A percentile compares a stretch with the other conserved stretches of the same genome.
phyloP scores from a whole-genome alignment of 441 rosid genomes.

The Populus tomentosa region DNA sequence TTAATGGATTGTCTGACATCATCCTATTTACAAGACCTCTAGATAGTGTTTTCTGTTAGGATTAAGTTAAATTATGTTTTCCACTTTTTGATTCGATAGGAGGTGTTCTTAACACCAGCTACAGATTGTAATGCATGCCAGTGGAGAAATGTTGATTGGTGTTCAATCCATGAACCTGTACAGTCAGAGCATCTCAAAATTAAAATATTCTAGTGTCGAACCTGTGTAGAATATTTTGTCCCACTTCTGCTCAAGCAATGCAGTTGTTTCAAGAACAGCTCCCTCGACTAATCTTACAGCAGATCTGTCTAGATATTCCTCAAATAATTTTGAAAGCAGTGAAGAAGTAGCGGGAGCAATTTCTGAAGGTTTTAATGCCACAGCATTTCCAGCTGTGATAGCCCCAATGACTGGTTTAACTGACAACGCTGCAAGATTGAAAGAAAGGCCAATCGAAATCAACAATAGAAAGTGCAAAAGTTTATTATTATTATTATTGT shows the following conservation, averaged over 20 bases:
- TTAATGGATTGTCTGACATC: neutral
- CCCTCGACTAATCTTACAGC: constrained; percentile 53
- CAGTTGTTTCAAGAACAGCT: constrained; percentile 50
- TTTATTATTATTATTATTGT: too few species aligned
- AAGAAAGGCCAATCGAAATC: neutral
- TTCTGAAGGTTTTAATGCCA: constrained; percentile 69
- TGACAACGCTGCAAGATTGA: constrained; percentile 39
- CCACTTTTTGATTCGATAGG: neutral
- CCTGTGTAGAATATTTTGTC: constrained; percentile 73
- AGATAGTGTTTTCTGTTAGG: neutral
- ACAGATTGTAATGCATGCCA: neutral
- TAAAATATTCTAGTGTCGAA: neutral
- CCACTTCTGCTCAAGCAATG: constrained; percentile 60
- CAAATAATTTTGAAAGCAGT: constrained; percentile 39
- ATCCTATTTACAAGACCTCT: neutral
- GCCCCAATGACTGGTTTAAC: constrained; percentile 72
- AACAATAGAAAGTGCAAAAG: neutral
- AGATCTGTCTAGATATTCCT: constrained; percentile 46
- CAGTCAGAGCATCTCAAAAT: neutral
- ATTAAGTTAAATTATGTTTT: neutral
- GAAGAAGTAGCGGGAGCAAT: constrained; percentile 55
- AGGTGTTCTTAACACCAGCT: neutral
- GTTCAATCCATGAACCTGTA: neutral
- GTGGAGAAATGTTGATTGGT: neutral
- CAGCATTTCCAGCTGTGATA: constrained; percentile 65